Conservation (phyloP, 805 yeast genomes). For the Middelhovenomyces tepae region DNA sequence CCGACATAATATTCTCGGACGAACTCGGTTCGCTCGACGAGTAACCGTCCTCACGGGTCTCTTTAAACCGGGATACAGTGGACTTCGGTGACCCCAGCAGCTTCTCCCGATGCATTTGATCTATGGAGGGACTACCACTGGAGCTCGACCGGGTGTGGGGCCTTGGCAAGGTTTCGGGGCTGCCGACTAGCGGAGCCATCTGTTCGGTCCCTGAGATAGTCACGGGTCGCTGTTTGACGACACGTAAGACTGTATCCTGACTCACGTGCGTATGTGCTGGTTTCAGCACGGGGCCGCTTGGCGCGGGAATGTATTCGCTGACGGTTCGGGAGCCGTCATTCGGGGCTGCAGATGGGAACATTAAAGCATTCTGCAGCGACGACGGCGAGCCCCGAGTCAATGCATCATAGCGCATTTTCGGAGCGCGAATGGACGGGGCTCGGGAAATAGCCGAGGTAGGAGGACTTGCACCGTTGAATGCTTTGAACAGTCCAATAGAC, state of each 20-base stretch:
- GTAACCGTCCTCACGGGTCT: too few relatives aligned
- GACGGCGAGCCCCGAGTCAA: conserved; percentile 9
- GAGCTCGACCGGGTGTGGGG: too few relatives aligned
- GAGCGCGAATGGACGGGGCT: conserved; percentile 7
- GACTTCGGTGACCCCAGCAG: too few relatives aligned
- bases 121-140: too few relatives aligned
- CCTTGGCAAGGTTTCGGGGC: too few relatives aligned
- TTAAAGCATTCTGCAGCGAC: conserved; percentile 8
- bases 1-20: conserved; percentile 8
- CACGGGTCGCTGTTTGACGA: too few relatives aligned
- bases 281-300: conserved; percentile 5
- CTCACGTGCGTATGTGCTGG: conserved; percentile 8
- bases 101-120: too few relatives aligned
- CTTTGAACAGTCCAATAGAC: conserved; percentile 8
- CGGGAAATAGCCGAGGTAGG: conserved; percentile 8
- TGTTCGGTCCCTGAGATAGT: too few relatives aligned
- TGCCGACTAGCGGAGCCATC: too few relatives aligned
- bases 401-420: not conserved
- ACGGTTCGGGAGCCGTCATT: conserved; percentile 1
- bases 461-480: conserved; percentile 8
- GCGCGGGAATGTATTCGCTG: not conserved
- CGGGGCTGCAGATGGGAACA: too few relatives aligned
- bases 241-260: too few relatives aligned
- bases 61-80: too few relatives aligned
- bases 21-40: not conserved